Evolutionary conservation across 495 filamentous ascomycete species (phyloP).

Genomic region (Staphylotrichum tortipilum): DNA sequence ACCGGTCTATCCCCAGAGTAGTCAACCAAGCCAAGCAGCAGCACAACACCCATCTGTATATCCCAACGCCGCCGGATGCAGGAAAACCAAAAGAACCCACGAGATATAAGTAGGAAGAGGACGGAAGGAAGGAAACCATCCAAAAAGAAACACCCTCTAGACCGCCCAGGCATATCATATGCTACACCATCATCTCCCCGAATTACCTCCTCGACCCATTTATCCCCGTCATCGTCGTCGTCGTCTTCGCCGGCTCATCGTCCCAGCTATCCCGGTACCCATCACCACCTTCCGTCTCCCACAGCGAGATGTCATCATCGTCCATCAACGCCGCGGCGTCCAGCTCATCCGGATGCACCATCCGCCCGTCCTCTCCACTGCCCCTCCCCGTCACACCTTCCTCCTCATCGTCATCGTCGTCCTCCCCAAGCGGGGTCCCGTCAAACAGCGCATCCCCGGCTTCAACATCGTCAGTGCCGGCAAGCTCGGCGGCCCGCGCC

Average conservation of each 20-base stretch:
- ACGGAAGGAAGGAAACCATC: no score
- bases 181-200: no score
- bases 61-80: conserved; percentile 2
- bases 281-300: conserved; percentile 38
- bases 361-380: conserved; percentile 19
- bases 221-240: background rate
- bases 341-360: conserved; percentile 28
- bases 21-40: no score
- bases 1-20: background rate
- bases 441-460: conserved; percentile 10
- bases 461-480: conserved; percentile 64
- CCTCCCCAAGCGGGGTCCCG: conserved; percentile 13
- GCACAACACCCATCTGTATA: background rate
- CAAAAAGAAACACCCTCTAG: no score
- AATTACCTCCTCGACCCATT: background rate
- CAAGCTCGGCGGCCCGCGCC: conserved; percentile 73
- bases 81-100: background rate
- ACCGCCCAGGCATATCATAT: background rate
- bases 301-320: conserved; percentile 55
- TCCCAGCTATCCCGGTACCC: conserved; percentile 29
- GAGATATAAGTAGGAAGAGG: no score
- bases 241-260: conserved; percentile 7
- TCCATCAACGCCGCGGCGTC: conserved; percentile 40
- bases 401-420: conserved; percentile 1
- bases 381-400: conserved; percentile 14